Conservation (phyloP, 2,329 filamentous ascomycete species). For the Blumeria hordei region DNA sequence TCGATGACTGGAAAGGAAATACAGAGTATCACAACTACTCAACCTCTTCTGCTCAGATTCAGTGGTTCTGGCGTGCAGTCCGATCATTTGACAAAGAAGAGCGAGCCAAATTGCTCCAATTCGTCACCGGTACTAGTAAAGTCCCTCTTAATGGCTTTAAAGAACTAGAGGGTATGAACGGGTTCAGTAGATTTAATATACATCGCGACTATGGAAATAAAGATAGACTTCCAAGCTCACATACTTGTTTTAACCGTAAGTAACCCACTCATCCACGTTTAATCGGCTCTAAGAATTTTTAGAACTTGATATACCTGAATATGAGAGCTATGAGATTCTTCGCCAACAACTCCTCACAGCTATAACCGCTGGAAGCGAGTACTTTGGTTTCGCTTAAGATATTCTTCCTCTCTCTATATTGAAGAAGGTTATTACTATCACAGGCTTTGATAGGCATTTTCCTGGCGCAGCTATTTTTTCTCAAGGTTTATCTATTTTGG, state of each 20-base stretch:
- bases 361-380: conserved; percentile 94
- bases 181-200: conserved; percentile 93
- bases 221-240: conserved; percentile 80
- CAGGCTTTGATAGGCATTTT: no score
- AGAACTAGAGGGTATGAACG: conserved; percentile 98
- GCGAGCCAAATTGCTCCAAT: conserved; percentile 86
- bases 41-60: conserved; percentile 80
- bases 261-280: conserved; percentile 12
- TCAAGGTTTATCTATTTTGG: no score
- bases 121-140: conserved; percentile 95
- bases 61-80: conserved; percentile 98
- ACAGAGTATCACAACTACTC: conserved; percentile 98
- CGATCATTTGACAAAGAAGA: conserved; percentile 98
- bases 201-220: conserved; percentile 95
- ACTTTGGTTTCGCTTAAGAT: conserved; percentile 77
- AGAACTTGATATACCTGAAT: conserved; percentile 97
- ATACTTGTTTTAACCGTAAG: conserved; percentile 99
- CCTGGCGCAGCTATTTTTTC: no score
- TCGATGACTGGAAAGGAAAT: conserved; percentile 98
- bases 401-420: neutral
- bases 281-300: conserved; percentile 10
- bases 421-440: no score
- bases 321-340: conserved; percentile 82
- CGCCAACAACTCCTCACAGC: conserved; percentile 77
- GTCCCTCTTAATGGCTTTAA: conserved; percentile 97